Percentiles rank a stretch among this genome's conserved stretches.
Evolutionary conservation across 1,284 basidiomycete species (phyloP).

Genomic region (Rhodofomes roseus): DNA sequence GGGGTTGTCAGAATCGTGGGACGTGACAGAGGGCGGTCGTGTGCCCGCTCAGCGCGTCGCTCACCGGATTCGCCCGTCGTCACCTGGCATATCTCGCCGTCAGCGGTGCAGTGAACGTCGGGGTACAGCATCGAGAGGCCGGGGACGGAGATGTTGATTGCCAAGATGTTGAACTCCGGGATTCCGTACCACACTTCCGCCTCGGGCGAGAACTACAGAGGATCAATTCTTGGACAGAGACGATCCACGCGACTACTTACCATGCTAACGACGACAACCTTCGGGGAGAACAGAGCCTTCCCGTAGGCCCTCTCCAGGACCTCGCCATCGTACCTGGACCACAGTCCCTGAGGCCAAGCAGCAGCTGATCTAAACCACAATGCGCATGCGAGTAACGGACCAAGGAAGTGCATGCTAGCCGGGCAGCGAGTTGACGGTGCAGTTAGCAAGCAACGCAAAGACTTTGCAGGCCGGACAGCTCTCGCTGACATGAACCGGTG

Average conservation of each 20-base stretch:
- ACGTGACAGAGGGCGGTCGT: not conserved
- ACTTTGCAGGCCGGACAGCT: not conserved
- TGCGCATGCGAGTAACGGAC: not conserved
- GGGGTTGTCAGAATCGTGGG: not conserved
- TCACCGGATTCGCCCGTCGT: slow-evolving; percentile 31
- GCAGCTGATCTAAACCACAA: not conserved
- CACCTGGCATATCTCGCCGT: slow-evolving; percentile 37
- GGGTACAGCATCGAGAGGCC: slow-evolving; percentile 44
- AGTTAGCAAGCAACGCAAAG: not conserved
- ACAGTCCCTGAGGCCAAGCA: not conserved
- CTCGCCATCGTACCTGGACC: not conserved
- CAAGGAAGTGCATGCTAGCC: not conserved
- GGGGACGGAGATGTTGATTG: slow-evolving; percentile 31
- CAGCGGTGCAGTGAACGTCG: slow-evolving; percentile 36
- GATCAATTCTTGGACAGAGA: not conserved
- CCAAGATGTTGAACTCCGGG: slow-evolving; percentile 30
- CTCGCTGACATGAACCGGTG: no score
- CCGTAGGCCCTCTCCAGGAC: not conserved
- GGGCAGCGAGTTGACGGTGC: not conserved
- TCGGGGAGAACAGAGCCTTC: slow-evolving; percentile 9
- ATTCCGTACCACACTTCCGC: slow-evolving; percentile 15
- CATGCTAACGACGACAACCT: slow-evolving; percentile 16
- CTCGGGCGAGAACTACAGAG: slow-evolving; percentile 13
- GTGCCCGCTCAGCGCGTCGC: not conserved
- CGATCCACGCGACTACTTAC: not conserved